A percentile compares a stretch with the other conserved stretches of the same genome.
Evolutionary conservation across 176 grass and related monocot genomes (phyloP).

Genomic region (Typha latifolia): DNA sequence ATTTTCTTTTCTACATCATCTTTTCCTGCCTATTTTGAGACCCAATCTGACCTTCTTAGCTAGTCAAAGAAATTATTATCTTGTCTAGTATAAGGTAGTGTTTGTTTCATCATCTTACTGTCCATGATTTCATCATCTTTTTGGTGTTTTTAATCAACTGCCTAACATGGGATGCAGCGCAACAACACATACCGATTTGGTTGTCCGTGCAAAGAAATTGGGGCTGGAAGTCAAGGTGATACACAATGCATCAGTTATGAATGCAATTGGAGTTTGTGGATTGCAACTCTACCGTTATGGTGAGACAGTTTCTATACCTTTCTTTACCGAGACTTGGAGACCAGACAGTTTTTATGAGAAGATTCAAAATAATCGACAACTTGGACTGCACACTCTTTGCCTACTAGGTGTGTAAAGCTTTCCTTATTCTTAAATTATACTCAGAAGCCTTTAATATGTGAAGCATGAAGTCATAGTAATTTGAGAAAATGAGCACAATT

Average conservation of each 20-base stretch:
- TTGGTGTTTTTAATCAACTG: background rate
- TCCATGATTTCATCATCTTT: background rate
- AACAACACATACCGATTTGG: constrained; percentile 84
- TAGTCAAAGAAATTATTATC: too few relatives aligned
- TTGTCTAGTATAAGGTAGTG: background rate
- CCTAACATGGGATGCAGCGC: constrained; percentile 39
- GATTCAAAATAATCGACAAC: constrained; percentile 65
- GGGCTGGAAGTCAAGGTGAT: constrained; percentile 73
- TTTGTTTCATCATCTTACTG: background rate
- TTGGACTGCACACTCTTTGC: constrained; percentile 90
- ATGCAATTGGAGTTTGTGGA: constrained; percentile 80
- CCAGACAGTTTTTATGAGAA: constrained; percentile 96
- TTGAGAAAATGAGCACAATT: background rate
- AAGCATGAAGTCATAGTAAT: background rate
- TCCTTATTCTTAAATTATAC: background rate
- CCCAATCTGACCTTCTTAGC: too few relatives aligned
- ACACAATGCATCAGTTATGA: constrained; percentile 94
- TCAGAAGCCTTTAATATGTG: background rate
- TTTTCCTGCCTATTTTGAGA: too few relatives aligned
- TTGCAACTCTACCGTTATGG: constrained; percentile 91
- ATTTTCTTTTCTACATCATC: too few relatives aligned
- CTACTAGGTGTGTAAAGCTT: constrained; percentile 54
- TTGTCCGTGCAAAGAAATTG: constrained; percentile 77
- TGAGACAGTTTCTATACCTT: constrained; percentile 89
- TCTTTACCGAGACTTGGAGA: constrained; percentile 90